Evolutionary conservation across 345 rosid species (phyloP).

Genomic region (Murraya koenigii): DNA sequence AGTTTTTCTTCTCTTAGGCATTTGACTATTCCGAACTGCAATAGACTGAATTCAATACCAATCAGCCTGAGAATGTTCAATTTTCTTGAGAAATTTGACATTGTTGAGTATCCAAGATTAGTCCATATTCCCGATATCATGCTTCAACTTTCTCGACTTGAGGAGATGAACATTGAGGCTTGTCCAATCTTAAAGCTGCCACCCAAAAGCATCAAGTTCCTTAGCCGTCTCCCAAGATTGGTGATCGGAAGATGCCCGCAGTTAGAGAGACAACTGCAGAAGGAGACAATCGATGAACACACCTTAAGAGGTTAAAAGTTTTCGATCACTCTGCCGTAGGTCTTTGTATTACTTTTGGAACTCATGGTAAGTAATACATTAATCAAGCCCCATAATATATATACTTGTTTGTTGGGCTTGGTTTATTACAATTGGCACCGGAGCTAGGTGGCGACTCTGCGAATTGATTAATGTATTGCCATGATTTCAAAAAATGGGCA

Average conservation of each 20-base stretch:
- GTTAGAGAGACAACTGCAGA: background rate
- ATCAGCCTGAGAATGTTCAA: background rate
- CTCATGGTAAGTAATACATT: too few relatives aligned
- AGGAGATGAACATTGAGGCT: constrained; percentile 12
- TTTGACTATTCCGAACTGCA: constrained; percentile 23
- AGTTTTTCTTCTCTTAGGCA: constrained; percentile 13
- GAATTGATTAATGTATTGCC: too few relatives aligned
- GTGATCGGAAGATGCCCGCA: constrained; percentile 6
- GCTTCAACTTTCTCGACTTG: constrained; percentile 2
- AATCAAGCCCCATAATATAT: too few relatives aligned
- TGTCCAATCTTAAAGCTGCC: constrained; percentile 14
- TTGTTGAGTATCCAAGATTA: constrained; percentile 18
- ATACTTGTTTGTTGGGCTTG: too few relatives aligned
- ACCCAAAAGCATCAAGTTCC: constrained; percentile 3
- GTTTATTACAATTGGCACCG: too few relatives aligned
- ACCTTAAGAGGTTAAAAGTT: too few relatives aligned
- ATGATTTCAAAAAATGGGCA: too few relatives aligned
- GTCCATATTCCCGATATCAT: background rate
- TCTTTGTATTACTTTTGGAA: too few relatives aligned
- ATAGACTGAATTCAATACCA: background rate
- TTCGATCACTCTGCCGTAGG: too few relatives aligned
- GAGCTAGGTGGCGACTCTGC: too few relatives aligned
- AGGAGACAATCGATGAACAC: background rate
- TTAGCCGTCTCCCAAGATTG: background rate
- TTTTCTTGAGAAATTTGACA: constrained; percentile 15